A percentile compares a stretch with the other conserved stretches of the same genome.
phyloP scores from a whole-genome alignment of 768 basidiomycete species.

The Lentinula lateritia region DNA sequence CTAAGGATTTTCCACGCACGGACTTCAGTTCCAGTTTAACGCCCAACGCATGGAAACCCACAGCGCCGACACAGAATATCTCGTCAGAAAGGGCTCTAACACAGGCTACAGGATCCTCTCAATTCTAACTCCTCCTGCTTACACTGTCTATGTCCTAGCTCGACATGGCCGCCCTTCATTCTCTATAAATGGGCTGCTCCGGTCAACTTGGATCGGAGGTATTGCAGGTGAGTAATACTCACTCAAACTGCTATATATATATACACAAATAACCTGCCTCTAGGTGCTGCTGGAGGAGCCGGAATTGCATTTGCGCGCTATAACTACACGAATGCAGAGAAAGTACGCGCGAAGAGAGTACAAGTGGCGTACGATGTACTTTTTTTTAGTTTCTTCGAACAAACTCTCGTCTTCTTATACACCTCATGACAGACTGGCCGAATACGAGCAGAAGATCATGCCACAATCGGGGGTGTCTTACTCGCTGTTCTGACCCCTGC shows the following conservation, averaged over 20 bases:
- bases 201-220: slow-evolving; percentile 72
- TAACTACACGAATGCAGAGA: slow-evolving; percentile 43
- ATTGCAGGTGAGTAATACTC: slow-evolving; percentile 38
- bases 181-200: slow-evolving; percentile 55
- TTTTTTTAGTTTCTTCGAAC: slow-evolving; percentile 9
- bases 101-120: slow-evolving; percentile 68
- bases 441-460: slow-evolving; percentile 65
- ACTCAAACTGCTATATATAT: background rate
- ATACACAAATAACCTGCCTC: background rate
- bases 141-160: slow-evolving; percentile 45
- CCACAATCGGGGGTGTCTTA: slow-evolving; percentile 67
- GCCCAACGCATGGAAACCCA: slow-evolving; percentile 21
- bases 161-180: slow-evolving; percentile 52
- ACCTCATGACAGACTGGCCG: slow-evolving; percentile 39
- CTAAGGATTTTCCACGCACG: background rate
- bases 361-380: slow-evolving; percentile 55
- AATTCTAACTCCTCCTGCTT: slow-evolving; percentile 55
- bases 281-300: slow-evolving; percentile 49
- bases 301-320: slow-evolving; percentile 59
- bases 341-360: slow-evolving; percentile 43
- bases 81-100: slow-evolving; percentile 43
- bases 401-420: background rate
- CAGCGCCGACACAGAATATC: slow-evolving; percentile 56
- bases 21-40: background rate
- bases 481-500: slow-evolving; percentile 62